phyloP scores from a whole-genome alignment of 1,139 yeast genomes.

The Debaryomyces coudertii region DNA sequence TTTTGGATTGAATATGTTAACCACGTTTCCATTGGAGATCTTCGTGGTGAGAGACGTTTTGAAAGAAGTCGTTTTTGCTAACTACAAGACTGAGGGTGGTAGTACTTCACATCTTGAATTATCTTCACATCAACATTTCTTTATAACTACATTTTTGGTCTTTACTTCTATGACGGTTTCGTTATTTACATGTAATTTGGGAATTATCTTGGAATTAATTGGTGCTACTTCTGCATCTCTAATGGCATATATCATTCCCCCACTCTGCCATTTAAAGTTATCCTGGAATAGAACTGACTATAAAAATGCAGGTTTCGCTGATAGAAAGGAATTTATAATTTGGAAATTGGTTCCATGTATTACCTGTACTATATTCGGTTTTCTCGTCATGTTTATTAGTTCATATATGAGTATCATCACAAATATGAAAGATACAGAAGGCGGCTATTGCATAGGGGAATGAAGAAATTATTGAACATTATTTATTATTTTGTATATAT shows the following conservation, averaged over 20 bases:
- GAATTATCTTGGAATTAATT: constrained; percentile 83
- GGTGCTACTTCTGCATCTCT: constrained; percentile 93
- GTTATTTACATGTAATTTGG: constrained; percentile 81
- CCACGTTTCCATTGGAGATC: constrained; percentile 88
- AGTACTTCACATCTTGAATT: constrained; percentile 46
- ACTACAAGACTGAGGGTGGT: constrained; percentile 22
- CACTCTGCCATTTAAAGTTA: constrained; percentile 74
- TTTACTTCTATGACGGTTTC: constrained; percentile 75
- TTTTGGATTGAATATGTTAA: constrained; percentile 91
- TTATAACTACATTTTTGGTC: constrained; percentile 70
- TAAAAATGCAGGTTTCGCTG: constrained; percentile 33
- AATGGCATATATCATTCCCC: constrained; percentile 92
- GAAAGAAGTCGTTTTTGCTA: constrained; percentile 56
- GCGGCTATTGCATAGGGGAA: constrained; percentile 43
- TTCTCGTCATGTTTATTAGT: constrained; percentile 74
- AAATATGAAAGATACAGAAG: constrained; percentile 39
- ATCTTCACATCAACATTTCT: constrained; percentile 54
- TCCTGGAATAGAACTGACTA: constrained; percentile 53
- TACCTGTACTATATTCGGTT: constrained; percentile 70
- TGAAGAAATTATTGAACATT: constrained; percentile 15
- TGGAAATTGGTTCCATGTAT: constrained; percentile 54
- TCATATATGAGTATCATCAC: constrained; percentile 69
- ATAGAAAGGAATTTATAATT: constrained; percentile 32
- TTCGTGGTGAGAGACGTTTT: constrained; percentile 88
- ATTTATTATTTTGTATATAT: constrained; percentile 2